Evolutionary conservation across 2,329 filamentous ascomycete species (phyloP), one percentile per base, ranked within the genome.

Genomic region (Alternaria postmessia): DNA sequence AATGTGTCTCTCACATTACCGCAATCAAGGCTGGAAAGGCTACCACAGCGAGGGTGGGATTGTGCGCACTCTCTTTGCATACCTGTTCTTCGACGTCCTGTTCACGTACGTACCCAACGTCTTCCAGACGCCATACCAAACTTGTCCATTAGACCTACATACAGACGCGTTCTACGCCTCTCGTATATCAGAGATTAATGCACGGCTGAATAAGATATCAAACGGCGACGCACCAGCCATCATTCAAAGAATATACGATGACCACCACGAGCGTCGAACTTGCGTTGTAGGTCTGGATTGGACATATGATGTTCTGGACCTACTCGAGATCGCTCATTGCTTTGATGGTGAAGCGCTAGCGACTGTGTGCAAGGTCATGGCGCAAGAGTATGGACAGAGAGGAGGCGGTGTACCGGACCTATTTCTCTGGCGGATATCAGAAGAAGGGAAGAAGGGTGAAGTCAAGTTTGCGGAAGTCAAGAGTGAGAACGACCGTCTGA

Each of bases 101-200:
- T 98, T 98, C 79, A 84, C 93, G 26, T 97, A 96, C 78, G 87
- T 98, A 5, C 94, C 95, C 26, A 97, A 98, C 70, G 94, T 99
- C 56, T 99, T 99, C 78, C 94, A 98, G 76, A 99, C 95, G 6
- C 88, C 91, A 1, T 99, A 92, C 75, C 95, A 99, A 79, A 96
- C 93, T 0, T 97, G 93, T 72, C 95, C 95, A 1, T 82, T 99
- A 4, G 95, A 99, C 76, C 82, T 99, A 6, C 91, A 96, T 75
- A 97, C 94, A 0, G 95, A 99, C 75, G 89, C 91, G 3, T 99
- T 99, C 81, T 98, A 92, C 74, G 87, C 92, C 0, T 88, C 89
- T 1, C 87, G 95, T n/a, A 88, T 91, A 36, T 93, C 90, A 4
- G 94, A 97, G 80, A 95, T 98, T 75, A 96, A 97, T 74, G 88